Evolutionary conservation across 2,329 filamentous ascomycete species (phyloP).

Genomic region (Gnomoniopsis sp.): DNA sequence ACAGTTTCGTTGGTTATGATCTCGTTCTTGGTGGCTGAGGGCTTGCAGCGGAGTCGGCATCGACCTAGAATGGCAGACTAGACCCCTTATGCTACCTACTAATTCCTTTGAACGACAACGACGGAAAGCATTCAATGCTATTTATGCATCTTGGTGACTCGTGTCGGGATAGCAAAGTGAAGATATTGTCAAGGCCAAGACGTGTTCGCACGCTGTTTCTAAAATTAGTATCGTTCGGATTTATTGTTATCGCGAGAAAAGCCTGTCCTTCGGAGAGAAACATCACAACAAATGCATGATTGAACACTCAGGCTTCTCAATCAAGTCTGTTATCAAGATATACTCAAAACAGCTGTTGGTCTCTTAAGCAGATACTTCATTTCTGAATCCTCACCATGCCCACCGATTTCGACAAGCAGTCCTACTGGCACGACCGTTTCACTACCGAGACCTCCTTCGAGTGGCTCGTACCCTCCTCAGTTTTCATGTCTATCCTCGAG

Average conservation of each 20-base stretch:
- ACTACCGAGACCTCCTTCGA: constrained; percentile 42
- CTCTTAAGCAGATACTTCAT: too few species aligned
- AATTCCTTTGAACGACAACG: not conserved
- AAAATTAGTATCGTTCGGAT: not conserved
- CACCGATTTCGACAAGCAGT: constrained; percentile 44
- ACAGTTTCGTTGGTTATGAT: not conserved
- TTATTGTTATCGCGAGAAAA: not conserved
- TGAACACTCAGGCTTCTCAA: too few species aligned
- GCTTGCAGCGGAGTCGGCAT: not conserved
- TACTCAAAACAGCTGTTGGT: too few species aligned
- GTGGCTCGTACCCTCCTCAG: constrained; percentile 41
- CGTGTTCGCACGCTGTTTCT: not conserved
- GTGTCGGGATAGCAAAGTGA: not conserved
- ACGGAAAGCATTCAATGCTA: not conserved
- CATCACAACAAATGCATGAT: too few species aligned
- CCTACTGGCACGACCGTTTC: constrained; percentile 49
- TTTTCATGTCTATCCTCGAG: constrained; percentile 37
- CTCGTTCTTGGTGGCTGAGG: not conserved
- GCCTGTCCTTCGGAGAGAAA: too few species aligned
- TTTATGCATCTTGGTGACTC: not conserved
- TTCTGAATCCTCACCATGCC: constrained; percentile 11
- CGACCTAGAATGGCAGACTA: not conserved
- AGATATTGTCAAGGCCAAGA: not conserved
- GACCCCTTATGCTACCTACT: not conserved
- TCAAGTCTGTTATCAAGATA: too few species aligned